Evolutionary conservation across 257 asterid species (phyloP).

Genomic region (Solanum chmielewskii): DNA sequence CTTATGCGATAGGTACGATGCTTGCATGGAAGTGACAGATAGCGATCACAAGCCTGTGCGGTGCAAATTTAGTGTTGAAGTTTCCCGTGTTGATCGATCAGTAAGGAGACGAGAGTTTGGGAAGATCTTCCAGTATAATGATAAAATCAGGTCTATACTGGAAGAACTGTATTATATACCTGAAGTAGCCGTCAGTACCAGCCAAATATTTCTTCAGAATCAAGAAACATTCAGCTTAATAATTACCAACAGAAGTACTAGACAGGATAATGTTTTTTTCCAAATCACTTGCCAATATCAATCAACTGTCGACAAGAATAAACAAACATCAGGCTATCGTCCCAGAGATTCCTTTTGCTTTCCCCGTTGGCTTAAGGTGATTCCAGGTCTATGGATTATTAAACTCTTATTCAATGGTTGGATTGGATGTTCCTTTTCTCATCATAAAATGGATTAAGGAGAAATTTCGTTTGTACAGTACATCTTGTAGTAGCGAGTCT

Average conservation of each 20-base stretch:
- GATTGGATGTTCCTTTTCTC: background rate
- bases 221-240: constrained; percentile 55
- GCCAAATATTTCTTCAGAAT: constrained; percentile 47
- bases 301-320: constrained; percentile 40
- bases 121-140: constrained; percentile 36
- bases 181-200: constrained; percentile 40
- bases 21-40: constrained; percentile 87
- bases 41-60: constrained; percentile 97
- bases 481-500: background rate
- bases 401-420: background rate
- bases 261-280: constrained; percentile 41
- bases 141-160: constrained; percentile 23
- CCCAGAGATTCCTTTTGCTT: constrained; percentile 69
- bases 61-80: constrained; percentile 70
- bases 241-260: constrained; percentile 58
- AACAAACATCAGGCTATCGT: constrained; percentile 30
- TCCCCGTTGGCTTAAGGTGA: constrained; percentile 97
- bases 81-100: constrained; percentile 72
- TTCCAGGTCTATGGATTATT: background rate
- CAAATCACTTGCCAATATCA: constrained; percentile 78
- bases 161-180: constrained; percentile 60
- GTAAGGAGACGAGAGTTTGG: constrained; percentile 76
- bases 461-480: background rate
- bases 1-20: constrained; percentile 54
- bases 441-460: background rate